These are phyloP conservation scores for Thielaviopsis populi DNA, from an alignment of 2,329 filamentous ascomycete genomes.

Conservation along the genomic window DNA sequence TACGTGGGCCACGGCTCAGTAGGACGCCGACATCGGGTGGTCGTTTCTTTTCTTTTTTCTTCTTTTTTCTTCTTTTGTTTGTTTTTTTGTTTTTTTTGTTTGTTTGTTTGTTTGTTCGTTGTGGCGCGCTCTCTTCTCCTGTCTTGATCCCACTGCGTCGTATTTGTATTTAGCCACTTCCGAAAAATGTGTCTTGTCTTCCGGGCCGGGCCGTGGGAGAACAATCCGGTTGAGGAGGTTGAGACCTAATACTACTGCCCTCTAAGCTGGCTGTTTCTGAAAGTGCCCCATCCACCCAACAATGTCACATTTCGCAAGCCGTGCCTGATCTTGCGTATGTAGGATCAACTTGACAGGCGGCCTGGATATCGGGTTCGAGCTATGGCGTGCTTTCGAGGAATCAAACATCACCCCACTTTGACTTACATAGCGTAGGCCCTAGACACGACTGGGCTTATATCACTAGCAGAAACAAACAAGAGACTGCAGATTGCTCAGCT, in stretches of 20 bases:
- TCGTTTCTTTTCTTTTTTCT: too few relatives aligned
- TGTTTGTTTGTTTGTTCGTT: too few relatives aligned
- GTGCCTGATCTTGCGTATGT: neutral
- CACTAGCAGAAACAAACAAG: conserved; percentile 1
- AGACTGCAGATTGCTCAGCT: neutral
- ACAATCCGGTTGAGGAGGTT: neutral
- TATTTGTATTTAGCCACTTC: neutral
- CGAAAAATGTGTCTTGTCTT: neutral
- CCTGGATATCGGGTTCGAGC: neutral
- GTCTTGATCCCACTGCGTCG: neutral
- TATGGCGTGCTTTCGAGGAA: conserved; percentile 16
- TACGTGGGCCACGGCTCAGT: neutral
- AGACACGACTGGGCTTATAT: neutral
- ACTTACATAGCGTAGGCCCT: conserved; percentile 14
- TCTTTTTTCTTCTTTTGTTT: too few relatives aligned
- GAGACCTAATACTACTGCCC: neutral
- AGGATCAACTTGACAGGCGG: conserved; percentile 1
- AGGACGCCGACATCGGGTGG: neutral
- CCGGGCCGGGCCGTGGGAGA: neutral
- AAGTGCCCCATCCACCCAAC: neutral
- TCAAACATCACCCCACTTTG: conserved; percentile 9
- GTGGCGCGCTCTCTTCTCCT: neutral
- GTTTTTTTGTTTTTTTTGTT: too few relatives aligned
- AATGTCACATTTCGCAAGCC: neutral
- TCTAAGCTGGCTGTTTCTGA: neutral